Evolutionary conservation across 2,329 filamentous ascomycete genomes (phyloP).

Genomic region (Albophoma yamanashiensis): DNA sequence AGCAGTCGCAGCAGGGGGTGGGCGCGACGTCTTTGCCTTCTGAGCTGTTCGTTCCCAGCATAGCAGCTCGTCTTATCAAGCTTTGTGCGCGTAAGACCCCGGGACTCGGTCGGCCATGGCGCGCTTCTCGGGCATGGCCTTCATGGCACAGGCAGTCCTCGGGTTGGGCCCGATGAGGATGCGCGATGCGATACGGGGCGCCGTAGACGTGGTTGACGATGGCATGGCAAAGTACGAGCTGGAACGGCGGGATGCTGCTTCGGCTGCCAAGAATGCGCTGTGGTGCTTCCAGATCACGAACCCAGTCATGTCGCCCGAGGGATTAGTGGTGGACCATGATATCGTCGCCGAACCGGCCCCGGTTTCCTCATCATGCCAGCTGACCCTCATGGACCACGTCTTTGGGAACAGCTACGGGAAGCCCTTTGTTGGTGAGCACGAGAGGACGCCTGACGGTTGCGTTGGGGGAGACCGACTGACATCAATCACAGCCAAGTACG

Average conservation of each 20-base stretch:
- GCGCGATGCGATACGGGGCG: not conserved
- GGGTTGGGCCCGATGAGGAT: not conserved
- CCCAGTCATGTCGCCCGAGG: conserved; percentile 46
- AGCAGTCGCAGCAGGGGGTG: no score
- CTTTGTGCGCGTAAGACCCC: not conserved
- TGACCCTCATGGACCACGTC: conserved; percentile 57
- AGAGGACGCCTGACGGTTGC: not conserved
- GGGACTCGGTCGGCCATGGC: not conserved
- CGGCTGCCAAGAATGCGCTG: conserved; percentile 1
- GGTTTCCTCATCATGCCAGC: conserved; percentile 26
- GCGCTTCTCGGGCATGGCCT: not conserved
- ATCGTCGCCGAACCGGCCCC: not conserved
- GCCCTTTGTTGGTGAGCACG: conserved; percentile 55
- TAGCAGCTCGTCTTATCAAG: not conserved
- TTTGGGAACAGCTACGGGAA: conserved; percentile 65
- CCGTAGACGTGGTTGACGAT: not conserved
- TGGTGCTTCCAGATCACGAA: conserved; percentile 61
- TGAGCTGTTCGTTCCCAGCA: not conserved
- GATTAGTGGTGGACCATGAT: conserved; percentile 12
- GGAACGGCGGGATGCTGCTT: not conserved
- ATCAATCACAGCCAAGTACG: conserved; percentile 5
- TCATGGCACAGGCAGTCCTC: not conserved
- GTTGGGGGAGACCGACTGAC: not conserved
- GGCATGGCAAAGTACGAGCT: not conserved
- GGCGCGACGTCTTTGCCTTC: not conserved